Percentiles rank a stretch among this genome's conserved stretches.
Evolutionary conservation across 139 green algal genomes (phyloP).

Genomic region (Tetratostichococcus sp.): DNA sequence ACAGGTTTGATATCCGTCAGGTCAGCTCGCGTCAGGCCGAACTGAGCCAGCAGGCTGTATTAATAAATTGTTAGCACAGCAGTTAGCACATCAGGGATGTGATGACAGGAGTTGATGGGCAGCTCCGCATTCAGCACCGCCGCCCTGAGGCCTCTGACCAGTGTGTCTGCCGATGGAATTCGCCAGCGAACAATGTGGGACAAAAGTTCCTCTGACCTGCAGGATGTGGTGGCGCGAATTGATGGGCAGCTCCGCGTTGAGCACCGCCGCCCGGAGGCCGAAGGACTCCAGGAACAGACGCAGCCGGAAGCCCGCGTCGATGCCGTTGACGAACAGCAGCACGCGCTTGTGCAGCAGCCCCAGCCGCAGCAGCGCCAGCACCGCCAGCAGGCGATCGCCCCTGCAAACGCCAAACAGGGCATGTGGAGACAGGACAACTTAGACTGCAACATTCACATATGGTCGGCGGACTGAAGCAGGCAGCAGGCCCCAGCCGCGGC

Average conservation of each 20-base stretch:
- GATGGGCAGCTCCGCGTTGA: constrained; percentile 78
- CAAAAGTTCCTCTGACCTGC: constrained; percentile 16
- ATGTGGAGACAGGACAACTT: no score
- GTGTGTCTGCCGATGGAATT: no score
- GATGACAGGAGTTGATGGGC: neutral
- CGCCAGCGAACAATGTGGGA: no score
- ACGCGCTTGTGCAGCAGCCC: constrained; percentile 75
- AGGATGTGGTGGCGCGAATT: constrained; percentile 83
- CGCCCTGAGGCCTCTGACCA: no score
- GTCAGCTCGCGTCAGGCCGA: no score
- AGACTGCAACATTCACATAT: no score
- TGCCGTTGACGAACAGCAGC: constrained; percentile 89
- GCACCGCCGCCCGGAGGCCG: constrained; percentile 69
- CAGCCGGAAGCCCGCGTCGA: constrained; percentile 72
- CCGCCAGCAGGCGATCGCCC: constrained; percentile 58
- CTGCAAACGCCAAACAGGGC: constrained; percentile 10
- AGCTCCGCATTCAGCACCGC: neutral
- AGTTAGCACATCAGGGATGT: neutral
- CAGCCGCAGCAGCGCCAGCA: constrained; percentile 78
- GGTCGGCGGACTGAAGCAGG: no score
- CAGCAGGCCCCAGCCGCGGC: constrained; percentile 73
- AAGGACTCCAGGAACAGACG: constrained; percentile 94
- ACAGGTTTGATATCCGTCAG: no score
- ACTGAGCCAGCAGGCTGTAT: no score
- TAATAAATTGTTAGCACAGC: no score